Percentiles rank a stretch among this genome's conserved stretches.
Conservation (phyloP, 2,329 filamentous ascomycete species). For the Aureobasidium sp. region DNA sequence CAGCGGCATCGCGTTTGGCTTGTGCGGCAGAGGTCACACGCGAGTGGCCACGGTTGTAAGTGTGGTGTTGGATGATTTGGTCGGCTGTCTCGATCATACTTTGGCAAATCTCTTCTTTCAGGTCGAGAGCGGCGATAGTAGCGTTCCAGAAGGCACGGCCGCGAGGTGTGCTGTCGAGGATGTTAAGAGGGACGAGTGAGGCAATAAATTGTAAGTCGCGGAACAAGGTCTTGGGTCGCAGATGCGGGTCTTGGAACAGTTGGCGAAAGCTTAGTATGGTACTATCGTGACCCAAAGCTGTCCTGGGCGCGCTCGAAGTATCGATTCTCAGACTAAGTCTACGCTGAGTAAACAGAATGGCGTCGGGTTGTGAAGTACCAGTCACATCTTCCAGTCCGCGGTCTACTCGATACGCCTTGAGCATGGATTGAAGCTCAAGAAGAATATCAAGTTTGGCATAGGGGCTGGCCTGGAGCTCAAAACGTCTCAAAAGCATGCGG, state of each 20-base stretch:
- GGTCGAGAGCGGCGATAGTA: constrained; percentile 73
- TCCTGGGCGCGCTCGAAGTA: neutral
- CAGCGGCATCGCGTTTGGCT: constrained; percentile 24
- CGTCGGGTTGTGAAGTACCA: neutral
- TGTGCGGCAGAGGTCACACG: constrained; percentile 24
- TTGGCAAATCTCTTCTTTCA: constrained; percentile 80
- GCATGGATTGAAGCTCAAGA: constrained; percentile 69
- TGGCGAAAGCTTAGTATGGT: constrained; percentile 19
- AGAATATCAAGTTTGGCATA: constrained; percentile 76
- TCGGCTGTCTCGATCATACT: constrained; percentile 74
- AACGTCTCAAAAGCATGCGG: constrained; percentile 69
- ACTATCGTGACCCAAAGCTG: neutral
- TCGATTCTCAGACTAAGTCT: constrained; percentile 6
- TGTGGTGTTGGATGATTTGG: constrained; percentile 60
- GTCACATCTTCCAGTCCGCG: neutral
- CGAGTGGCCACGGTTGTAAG: constrained; percentile 47
- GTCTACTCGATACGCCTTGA: constrained; percentile 10
- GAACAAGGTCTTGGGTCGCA: constrained; percentile 40
- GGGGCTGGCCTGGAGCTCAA: constrained; percentile 83
- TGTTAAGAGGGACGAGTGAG: constrained; percentile 49
- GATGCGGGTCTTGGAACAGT: constrained; percentile 36
- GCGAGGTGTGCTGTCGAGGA: constrained; percentile 46
- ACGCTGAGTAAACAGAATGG: neutral
- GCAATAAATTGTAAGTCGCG: constrained; percentile 48
- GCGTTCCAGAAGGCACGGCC: constrained; percentile 85